Evolutionary conservation across 768 basidiomycete genomes (phyloP).

Genomic region (Lentinula lateritia): DNA sequence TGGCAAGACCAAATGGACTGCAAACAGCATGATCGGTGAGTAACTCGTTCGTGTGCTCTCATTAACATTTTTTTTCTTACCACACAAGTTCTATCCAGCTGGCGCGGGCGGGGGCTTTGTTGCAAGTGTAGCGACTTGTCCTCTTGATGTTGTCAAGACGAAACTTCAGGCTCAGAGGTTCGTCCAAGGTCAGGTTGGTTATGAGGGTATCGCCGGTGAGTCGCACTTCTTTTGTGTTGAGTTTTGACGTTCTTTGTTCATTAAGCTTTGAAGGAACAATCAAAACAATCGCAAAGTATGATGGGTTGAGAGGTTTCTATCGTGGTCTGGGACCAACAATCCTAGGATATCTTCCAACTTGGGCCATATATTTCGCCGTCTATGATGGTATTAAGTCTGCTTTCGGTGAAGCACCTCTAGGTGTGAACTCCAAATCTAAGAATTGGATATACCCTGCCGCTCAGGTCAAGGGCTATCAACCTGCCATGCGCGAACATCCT

Average conservation of each 20-base stretch:
- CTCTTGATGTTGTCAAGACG: conserved; percentile 97
- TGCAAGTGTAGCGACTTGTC: conserved; percentile 91
- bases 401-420: conserved; percentile 65
- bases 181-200: conserved; percentile 62
- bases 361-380: conserved; percentile 98
- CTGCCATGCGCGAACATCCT: conserved; percentile 71
- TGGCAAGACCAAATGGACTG: conserved; percentile 57
- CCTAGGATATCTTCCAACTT: conserved; percentile 94
- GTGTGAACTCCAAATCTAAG: conserved; percentile 15
- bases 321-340: conserved; percentile 97
- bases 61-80: conserved; percentile 3
- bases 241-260: not conserved
- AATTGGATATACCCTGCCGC: conserved; percentile 74
- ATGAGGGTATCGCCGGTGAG: conserved; percentile 73
- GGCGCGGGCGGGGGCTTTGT: conserved; percentile 95
- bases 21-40: conserved; percentile 81
- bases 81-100: conserved; percentile 37
- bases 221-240: conserved; percentile 8
- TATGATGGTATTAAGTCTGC: conserved; percentile 91
- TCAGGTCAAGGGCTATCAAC: conserved; percentile 83
- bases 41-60: conserved; percentile 6
- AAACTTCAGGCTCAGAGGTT: conserved; percentile 91
- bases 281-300: conserved; percentile 47
- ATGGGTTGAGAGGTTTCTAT: conserved; percentile 88
- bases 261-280: conserved; percentile 44